Evolutionary conservation across 2,329 filamentous ascomycete species (phyloP), one percentile per base, ranked within the genome.

Genomic region (Elsinoe batatas): DNA sequence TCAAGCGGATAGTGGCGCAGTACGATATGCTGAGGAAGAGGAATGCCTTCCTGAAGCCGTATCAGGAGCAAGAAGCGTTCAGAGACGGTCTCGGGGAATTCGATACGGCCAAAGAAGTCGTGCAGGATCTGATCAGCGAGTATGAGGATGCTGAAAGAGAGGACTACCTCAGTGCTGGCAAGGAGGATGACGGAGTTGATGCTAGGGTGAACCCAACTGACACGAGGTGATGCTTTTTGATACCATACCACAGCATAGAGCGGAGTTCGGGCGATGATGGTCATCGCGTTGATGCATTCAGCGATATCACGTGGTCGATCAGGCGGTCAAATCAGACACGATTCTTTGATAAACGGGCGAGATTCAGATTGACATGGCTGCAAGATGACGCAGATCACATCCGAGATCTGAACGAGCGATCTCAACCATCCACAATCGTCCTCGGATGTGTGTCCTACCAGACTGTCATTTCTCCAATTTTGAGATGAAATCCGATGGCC

Each of bases 21-120:
- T 98, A 97, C 72, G 91, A 95, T 64, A 85, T 87, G 22, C 86
- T 98, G 77, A 82, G 93, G 57, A 97, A 97, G 73, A 87, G 91
- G 53, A 97, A 97, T 69, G 93, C 93, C 50, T 98, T 97, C 71
- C 80, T 98, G 65, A 93, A 98, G 64, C 84, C 83, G 46, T 98
- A 98, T 74, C 97, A 95, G 74, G 93, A 93, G 70, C 94, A 95
- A 58, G 85, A 89, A 0, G 89, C 91, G 1, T 98, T 98, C 71
- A 79, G 88, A 0, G 91, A 97, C 61, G 93, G 91, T 42, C 75
- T 98, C 40, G 82, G 87, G 63, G 91, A 98, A 71, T 98, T 98
- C 64, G 94, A 98, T 68, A 91, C 96, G 71, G 88, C 93, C 33
- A 82, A 88, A 62, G 86, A 93, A 66, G 91, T 97, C 4, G 91